phyloP scores from a whole-genome alignment of 2,329 filamentous ascomycete species.

The Beauveria brongniartii region DNA sequence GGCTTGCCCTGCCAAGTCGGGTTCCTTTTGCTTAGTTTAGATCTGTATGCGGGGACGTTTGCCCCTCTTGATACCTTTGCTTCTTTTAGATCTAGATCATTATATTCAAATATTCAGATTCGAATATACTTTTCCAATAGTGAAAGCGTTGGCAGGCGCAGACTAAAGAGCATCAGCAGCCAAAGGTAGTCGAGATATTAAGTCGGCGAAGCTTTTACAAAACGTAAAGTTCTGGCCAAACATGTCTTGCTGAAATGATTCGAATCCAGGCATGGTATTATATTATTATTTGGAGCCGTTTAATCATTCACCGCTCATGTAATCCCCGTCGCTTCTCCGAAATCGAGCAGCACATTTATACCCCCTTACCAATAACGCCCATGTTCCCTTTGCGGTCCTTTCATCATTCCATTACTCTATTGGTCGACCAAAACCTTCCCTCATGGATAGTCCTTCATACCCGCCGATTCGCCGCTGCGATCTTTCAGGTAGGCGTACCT shows the following conservation, averaged over 20 bases:
- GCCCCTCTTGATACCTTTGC: too few species aligned
- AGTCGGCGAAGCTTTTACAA: not conserved
- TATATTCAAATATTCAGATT: too few species aligned
- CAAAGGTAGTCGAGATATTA: too few species aligned
- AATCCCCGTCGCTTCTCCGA: not conserved
- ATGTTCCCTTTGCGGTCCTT: not conserved
- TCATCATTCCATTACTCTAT: not conserved
- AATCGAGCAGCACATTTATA: not conserved
- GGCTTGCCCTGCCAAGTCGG: too few species aligned
- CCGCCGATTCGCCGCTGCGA: conserved; percentile 37
- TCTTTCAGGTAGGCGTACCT: conserved; percentile 38
- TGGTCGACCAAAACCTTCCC: not conserved
- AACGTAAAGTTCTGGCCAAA: not conserved
- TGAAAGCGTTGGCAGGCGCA: too few species aligned
- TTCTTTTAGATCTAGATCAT: too few species aligned
- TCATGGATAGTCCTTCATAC: conserved; percentile 36
- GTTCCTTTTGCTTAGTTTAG: too few species aligned
- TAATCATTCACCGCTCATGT: not conserved
- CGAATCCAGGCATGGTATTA: not conserved
- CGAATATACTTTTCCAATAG: too few species aligned
- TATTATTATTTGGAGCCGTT: not conserved
- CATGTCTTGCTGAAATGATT: not conserved
- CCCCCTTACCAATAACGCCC: not conserved
- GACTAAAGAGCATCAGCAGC: too few species aligned
- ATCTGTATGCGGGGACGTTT: too few species aligned